phyloP scores from a whole-genome alignment of 2,329 filamentous ascomycete species.

The Penicillium sp. region DNA sequence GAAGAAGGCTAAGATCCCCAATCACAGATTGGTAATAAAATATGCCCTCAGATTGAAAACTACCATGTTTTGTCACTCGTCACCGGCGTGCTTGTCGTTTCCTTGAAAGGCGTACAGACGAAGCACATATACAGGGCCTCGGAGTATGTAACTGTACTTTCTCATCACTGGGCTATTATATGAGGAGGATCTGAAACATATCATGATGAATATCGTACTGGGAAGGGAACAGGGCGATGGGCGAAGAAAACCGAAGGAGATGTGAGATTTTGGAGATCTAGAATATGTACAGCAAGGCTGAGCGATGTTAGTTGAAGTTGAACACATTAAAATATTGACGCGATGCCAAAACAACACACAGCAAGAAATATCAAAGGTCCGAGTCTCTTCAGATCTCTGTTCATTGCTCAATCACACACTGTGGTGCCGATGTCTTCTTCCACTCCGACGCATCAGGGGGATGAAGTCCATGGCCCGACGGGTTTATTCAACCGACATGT shows the following conservation, averaged over 20 bases:
- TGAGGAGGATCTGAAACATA: too few species aligned
- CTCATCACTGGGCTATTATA: slow-evolving; percentile 27
- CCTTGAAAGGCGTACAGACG: slow-evolving; percentile 29
- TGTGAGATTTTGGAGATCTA: not conserved
- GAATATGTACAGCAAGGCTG: slow-evolving; percentile 1
- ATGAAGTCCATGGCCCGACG: slow-evolving; percentile 37
- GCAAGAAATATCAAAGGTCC: not conserved
- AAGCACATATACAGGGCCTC: slow-evolving; percentile 28
- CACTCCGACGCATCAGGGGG: slow-evolving; percentile 33
- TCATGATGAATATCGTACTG: not conserved
- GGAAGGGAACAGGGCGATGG: not conserved
- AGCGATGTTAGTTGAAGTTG: slow-evolving; percentile 1
- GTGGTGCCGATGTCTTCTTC: slow-evolving; percentile 37
- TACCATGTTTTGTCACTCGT: slow-evolving; percentile 15
- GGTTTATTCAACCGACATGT: slow-evolving; percentile 27
- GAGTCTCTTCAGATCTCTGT: slow-evolving; percentile 50
- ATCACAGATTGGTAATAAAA: not conserved
- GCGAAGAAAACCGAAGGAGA: not conserved
- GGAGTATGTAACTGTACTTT: slow-evolving; percentile 23
- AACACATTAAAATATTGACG: not conserved
- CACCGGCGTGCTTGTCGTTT: slow-evolving; percentile 17
- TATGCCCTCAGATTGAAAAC: slow-evolving; percentile 14
- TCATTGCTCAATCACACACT: slow-evolving; percentile 46
- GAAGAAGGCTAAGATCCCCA: not conserved
- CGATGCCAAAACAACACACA: not conserved